phyloP scores from a whole-genome alignment of 352 stramenopile genomes.

The Globisporangium takayamanum region DNA sequence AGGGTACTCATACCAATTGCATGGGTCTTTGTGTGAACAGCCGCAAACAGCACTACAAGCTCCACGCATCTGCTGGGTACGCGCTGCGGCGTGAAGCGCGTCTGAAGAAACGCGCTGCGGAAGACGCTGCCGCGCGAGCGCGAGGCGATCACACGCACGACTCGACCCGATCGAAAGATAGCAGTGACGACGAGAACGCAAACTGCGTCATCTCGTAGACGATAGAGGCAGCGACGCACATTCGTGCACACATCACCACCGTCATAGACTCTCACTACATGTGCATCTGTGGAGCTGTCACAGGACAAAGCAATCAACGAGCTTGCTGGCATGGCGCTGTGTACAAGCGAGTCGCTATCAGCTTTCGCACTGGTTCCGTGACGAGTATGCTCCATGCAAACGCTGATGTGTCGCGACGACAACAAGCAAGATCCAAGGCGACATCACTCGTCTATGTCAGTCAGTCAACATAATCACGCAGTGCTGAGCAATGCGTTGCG shows the following conservation, averaged over 20 bases:
- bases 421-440: too few relatives aligned
- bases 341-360: too few relatives aligned
- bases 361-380: too few relatives aligned
- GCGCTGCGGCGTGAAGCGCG: constrained; percentile 67
- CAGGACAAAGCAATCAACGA: too few relatives aligned
- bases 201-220: constrained; percentile 23
- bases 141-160: constrained; percentile 8
- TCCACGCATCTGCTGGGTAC: constrained; percentile 55
- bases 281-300: too few relatives aligned
- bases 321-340: too few relatives aligned
- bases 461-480: too few relatives aligned
- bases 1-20: neutral
- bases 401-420: too few relatives aligned
- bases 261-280: neutral
- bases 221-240: neutral
- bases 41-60: constrained; percentile 67
- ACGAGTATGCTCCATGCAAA: too few relatives aligned
- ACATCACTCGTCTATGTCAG: too few relatives aligned
- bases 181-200: constrained; percentile 7
- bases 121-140: constrained; percentile 31
- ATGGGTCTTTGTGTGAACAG: constrained; percentile 13
- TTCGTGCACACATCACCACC: neutral
- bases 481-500: too few relatives aligned
- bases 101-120: constrained; percentile 35
- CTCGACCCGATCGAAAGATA: too few relatives aligned